phyloP scores from a whole-genome alignment of 176 grass and related monocot genomes.

The Zoysia japonica region DNA sequence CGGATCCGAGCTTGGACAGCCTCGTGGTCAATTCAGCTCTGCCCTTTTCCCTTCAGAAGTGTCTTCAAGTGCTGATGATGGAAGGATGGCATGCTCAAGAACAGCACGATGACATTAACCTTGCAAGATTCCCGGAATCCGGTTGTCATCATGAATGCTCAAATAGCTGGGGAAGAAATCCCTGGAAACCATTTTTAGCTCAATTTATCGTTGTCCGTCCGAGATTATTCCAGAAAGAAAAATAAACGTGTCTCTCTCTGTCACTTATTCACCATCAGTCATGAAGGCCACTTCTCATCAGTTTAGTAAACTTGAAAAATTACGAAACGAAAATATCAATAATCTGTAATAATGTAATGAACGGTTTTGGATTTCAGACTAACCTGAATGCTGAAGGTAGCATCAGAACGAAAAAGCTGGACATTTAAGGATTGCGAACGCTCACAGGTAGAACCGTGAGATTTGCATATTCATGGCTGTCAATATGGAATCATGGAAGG shows the following conservation, averaged over 20 bases:
- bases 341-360: neutral
- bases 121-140: constrained; percentile 49
- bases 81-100: constrained; percentile 56
- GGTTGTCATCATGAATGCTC: constrained; percentile 55
- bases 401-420: constrained; percentile 1
- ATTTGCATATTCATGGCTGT: neutral
- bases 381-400: constrained; percentile 29
- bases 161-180: constrained; percentile 33
- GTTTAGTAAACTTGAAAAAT: constrained; percentile 38
- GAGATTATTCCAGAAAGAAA: constrained; percentile 12
- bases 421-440: neutral
- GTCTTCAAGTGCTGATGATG: constrained; percentile 5
- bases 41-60: neutral
- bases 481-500: neutral
- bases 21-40: constrained; percentile 14
- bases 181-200: constrained; percentile 25
- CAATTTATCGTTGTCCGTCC: neutral
- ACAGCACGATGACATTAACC: constrained; percentile 50
- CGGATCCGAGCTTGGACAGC: neutral
- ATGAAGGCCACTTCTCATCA: constrained; percentile 43
- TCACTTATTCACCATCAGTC: constrained; percentile 45
- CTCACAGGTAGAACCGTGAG: constrained; percentile 12
- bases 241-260: constrained; percentile 30
- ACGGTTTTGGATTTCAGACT: neutral
- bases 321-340: neutral